Conservation (phyloP, 1,284 basidiomycete genomes). For the Xanthoconium separans region DNA sequence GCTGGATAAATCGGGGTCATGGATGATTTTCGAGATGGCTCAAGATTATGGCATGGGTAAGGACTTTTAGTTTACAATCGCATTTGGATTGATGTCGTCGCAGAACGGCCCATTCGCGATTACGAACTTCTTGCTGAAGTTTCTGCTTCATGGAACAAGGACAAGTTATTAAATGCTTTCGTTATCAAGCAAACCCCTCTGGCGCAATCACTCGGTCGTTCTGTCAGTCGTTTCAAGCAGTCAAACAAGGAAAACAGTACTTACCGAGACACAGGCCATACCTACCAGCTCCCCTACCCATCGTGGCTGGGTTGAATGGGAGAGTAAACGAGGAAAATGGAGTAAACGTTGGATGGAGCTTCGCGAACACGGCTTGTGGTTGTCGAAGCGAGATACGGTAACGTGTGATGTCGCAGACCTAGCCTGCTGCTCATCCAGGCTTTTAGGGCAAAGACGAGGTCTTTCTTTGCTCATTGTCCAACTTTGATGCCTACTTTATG, state of each 20-base stretch:
- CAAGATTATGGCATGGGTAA: constrained; percentile 85
- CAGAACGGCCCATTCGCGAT: constrained; percentile 83
- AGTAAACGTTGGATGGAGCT: constrained; percentile 84
- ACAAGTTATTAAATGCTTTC: constrained; percentile 73
- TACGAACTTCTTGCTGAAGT: constrained; percentile 78
- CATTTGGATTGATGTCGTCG: constrained; percentile 2
- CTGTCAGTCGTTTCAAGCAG: constrained; percentile 43
- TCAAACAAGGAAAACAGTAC: constrained; percentile 6
- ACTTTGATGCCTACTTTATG: constrained; percentile 81
- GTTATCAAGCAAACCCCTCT: constrained; percentile 72
- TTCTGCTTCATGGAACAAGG: constrained; percentile 80
- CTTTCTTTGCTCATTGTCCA: constrained; percentile 76
- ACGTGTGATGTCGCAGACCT: constrained; percentile 20
- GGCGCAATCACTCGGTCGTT: constrained; percentile 53
- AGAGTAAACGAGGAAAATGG: constrained; percentile 90
- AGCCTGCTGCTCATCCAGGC: constrained; percentile 12
- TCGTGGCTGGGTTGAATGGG: constrained; percentile 79
- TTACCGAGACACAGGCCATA: constrained; percentile 48
- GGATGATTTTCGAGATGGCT: constrained; percentile 80
- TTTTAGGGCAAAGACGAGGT: constrained; percentile 78
- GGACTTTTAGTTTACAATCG: constrained; percentile 25
- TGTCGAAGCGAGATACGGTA: constrained; percentile 86
- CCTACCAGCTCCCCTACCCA: constrained; percentile 69
- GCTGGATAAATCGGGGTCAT: constrained; percentile 55
- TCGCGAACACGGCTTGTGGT: constrained; percentile 78